These are phyloP conservation scores for Penicillium sp. DNA, from an alignment of 2,329 filamentous ascomycete species.

Conservation along the genomic window DNA sequence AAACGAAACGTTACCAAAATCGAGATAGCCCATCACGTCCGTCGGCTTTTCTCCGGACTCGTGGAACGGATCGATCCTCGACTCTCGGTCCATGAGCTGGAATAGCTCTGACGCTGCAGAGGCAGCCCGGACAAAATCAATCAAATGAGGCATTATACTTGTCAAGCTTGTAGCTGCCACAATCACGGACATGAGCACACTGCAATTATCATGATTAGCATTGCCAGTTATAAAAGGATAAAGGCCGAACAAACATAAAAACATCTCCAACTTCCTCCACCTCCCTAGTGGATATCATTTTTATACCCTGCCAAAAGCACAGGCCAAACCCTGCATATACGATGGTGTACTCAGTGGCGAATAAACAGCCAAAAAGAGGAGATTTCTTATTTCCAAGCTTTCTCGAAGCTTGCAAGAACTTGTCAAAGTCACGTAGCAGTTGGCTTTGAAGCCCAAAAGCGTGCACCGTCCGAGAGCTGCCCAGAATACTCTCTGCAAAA, in stretches of 20 bases:
- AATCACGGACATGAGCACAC: constrained; percentile 27
- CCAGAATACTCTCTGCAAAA: constrained; percentile 21
- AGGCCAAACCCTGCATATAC: constrained; percentile 15
- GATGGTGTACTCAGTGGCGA: constrained; percentile 15
- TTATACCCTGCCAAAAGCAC: constrained; percentile 37
- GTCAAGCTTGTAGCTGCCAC: constrained; percentile 38
- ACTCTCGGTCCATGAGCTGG: constrained; percentile 37
- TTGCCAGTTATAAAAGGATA: background rate
- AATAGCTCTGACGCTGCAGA: constrained; percentile 44
- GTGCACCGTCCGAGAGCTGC: constrained; percentile 20
- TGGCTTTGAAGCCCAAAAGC: constrained; percentile 22
- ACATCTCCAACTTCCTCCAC: constrained; percentile 26
- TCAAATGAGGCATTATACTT: constrained; percentile 37
- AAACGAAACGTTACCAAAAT: constrained; percentile 43
- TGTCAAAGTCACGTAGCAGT: constrained; percentile 18
- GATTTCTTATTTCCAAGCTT: constrained; percentile 17
- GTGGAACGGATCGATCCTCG: constrained; percentile 35
- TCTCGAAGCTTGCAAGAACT: constrained; percentile 17
- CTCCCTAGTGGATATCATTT: constrained; percentile 30
- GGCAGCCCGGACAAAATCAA: constrained; percentile 41
- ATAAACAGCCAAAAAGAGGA: constrained; percentile 19
- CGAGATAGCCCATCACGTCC: constrained; percentile 28
- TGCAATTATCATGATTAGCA: constrained; percentile 2
- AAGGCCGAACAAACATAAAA: constrained; percentile 20
- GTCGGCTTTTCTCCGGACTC: constrained; percentile 14